Conservation (phyloP, 2,329 filamentous ascomycete species). For the Xylariaceae sp. region DNA sequence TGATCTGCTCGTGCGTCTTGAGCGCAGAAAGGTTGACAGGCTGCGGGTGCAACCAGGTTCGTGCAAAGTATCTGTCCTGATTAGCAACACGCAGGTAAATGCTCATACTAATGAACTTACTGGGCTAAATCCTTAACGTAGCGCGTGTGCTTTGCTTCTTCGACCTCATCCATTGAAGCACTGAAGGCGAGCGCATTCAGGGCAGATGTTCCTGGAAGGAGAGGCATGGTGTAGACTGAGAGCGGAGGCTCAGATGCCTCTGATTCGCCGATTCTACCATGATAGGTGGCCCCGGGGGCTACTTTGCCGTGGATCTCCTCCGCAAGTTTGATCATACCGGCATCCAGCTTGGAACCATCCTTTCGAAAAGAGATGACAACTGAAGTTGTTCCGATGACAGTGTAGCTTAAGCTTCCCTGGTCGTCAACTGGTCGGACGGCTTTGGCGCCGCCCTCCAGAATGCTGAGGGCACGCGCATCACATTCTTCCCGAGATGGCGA, state of each 20-base stretch:
- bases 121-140: conserved; percentile 9
- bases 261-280: conserved; percentile 16
- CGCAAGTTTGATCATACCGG: conserved; percentile 15
- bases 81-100: neutral
- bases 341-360: conserved; percentile 6
- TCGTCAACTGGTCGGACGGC: conserved; percentile 15
- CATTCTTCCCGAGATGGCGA: no score
- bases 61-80: conserved; percentile 19
- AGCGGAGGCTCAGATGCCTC: conserved; percentile 19
- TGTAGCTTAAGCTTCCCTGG: conserved; percentile 23
- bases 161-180: conserved; percentile 12
- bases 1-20: conserved; percentile 3
- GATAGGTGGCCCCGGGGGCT: conserved; percentile 16
- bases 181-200: conserved; percentile 15
- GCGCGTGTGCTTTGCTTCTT: conserved; percentile 6
- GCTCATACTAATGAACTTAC: conserved; percentile 4
- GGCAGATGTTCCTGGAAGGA: conserved; percentile 16
- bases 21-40: conserved; percentile 3
- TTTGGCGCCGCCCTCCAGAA: no score
- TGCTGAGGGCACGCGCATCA: no score
- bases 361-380: conserved; percentile 9
- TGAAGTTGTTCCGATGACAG: conserved; percentile 16
- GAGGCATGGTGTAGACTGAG: conserved; percentile 13
- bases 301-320: conserved; percentile 19
- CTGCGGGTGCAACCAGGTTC: conserved; percentile 14